These are phyloP conservation scores for Botrytis fragariae DNA, from an alignment of 2,329 filamentous ascomycete genomes.

Conservation along the genomic window DNA sequence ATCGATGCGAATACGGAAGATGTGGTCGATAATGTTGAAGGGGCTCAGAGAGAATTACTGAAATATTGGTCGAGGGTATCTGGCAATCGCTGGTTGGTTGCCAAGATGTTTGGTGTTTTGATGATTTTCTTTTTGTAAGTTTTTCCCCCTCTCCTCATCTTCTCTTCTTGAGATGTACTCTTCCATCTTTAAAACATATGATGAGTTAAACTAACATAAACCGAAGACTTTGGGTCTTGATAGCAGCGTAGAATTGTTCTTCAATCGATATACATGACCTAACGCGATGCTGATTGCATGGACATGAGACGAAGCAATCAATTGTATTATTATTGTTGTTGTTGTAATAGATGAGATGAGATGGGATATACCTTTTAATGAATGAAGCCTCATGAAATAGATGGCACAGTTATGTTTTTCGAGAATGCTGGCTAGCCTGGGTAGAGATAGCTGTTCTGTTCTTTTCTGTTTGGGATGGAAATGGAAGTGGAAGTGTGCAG, in stretches of 20 bases:
- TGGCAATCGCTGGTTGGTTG: conserved; percentile 92
- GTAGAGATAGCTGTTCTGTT: too few species aligned
- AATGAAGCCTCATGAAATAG: background rate
- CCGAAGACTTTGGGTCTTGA: conserved; percentile 36
- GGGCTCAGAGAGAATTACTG: conserved; percentile 88
- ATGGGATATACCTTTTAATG: conserved; percentile 13
- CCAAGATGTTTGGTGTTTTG: conserved; percentile 82
- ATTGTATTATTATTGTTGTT: conserved; percentile 2
- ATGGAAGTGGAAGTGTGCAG: too few species aligned
- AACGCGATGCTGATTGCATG: background rate
- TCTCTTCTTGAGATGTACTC: too few species aligned
- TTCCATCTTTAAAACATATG: too few species aligned
- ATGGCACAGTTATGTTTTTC: background rate
- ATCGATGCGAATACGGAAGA: conserved; percentile 98
- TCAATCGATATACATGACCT: background rate
- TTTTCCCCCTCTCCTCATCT: background rate
- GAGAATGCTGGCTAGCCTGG: background rate
- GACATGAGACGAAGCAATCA: background rate
- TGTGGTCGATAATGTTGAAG: conserved; percentile 97
- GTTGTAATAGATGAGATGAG: conserved; percentile 11
- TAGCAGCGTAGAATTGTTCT: conserved; percentile 22
- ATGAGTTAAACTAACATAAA: background rate
- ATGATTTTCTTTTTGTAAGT: conserved; percentile 85
- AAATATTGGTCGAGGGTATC: conserved; percentile 96
- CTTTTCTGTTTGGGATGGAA: too few species aligned